Percentiles rank a stretch among this genome's conserved stretches.
Evolutionary conservation across 805 yeast species (phyloP).

Genomic region (Komagataella pastoris): DNA sequence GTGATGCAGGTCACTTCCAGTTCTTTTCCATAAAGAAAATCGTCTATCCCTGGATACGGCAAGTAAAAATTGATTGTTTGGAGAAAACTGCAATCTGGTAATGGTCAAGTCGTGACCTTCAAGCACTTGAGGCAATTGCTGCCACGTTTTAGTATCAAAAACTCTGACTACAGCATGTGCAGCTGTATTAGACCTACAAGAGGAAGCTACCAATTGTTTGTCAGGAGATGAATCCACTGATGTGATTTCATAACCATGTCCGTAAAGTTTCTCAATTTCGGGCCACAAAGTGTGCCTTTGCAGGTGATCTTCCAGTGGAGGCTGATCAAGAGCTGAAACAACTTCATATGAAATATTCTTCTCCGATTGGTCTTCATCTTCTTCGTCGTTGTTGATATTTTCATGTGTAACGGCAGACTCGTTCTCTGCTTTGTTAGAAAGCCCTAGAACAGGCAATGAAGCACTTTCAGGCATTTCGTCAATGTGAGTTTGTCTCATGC

Average conservation of each 20-base stretch:
- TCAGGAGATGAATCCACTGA: constrained; percentile 62
- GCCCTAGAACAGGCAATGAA: constrained; percentile 82
- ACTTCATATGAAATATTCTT: constrained; percentile 31
- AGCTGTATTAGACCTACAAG: constrained; percentile 79
- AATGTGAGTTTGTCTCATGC: constrained; percentile 18
- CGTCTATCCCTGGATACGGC: constrained; percentile 86
- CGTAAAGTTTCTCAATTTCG: constrained; percentile 86
- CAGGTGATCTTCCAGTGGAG: constrained; percentile 84
- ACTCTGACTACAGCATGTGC: constrained; percentile 80
- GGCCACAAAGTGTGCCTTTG: constrained; percentile 94
- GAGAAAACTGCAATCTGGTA: constrained; percentile 69
- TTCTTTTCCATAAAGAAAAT: constrained; percentile 59
- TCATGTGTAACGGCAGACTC: constrained; percentile 29
- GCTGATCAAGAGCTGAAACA: constrained; percentile 30
- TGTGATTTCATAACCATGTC: constrained; percentile 93
- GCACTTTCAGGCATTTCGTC: constrained; percentile 65
- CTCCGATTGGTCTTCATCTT: constrained; percentile 17
- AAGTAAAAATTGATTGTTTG: constrained; percentile 46
- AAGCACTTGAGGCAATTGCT: constrained; percentile 38
- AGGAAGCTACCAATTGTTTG: constrained; percentile 58
- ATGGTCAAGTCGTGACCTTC: constrained; percentile 74
- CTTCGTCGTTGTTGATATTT: constrained; percentile 25
- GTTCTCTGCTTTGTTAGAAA: constrained; percentile 77
- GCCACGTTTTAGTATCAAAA: constrained; percentile 51
- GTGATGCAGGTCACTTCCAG: constrained; percentile 10